Percentiles rank a stretch among this genome's conserved stretches.
Evolutionary conservation across 192 early-diverging fungal species (phyloP).

Genomic region (Backusella morwellensis): DNA sequence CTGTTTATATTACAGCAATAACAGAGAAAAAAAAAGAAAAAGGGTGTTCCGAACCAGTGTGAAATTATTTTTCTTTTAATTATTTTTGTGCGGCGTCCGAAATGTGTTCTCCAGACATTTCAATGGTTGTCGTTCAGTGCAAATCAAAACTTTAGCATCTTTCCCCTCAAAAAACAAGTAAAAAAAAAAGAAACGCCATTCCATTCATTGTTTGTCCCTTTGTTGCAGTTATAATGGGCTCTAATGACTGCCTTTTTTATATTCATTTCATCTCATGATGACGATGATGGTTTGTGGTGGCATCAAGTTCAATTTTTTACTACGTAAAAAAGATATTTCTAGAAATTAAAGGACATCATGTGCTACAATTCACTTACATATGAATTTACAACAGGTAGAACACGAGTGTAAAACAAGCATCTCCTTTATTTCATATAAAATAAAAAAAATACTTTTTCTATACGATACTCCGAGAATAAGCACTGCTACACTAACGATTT

Average conservation of each 20-base stretch:
- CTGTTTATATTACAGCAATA: background rate
- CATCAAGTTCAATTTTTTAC: background rate
- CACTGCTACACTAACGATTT: background rate
- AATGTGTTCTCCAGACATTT: background rate
- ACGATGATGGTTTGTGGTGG: background rate
- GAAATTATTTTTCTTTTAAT: background rate
- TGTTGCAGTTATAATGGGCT: background rate
- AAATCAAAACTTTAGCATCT: background rate
- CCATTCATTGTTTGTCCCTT: background rate
- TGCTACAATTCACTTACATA: background rate
- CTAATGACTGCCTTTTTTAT: background rate
- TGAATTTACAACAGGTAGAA: background rate
- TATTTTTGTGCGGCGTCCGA: background rate
- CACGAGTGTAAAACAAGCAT: background rate
- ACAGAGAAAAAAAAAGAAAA: background rate
- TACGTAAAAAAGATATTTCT: background rate
- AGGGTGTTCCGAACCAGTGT: background rate
- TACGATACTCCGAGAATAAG: background rate
- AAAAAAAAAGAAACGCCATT: background rate
- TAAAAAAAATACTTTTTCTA: too few relatives aligned
- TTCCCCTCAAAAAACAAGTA: background rate
- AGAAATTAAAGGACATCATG: background rate
- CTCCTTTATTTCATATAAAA: too few relatives aligned
- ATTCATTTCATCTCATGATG: background rate
- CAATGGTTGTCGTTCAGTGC: background rate